phyloP scores from a whole-genome alignment of 306 rosid species.

The Trifolium fragiferum region DNA sequence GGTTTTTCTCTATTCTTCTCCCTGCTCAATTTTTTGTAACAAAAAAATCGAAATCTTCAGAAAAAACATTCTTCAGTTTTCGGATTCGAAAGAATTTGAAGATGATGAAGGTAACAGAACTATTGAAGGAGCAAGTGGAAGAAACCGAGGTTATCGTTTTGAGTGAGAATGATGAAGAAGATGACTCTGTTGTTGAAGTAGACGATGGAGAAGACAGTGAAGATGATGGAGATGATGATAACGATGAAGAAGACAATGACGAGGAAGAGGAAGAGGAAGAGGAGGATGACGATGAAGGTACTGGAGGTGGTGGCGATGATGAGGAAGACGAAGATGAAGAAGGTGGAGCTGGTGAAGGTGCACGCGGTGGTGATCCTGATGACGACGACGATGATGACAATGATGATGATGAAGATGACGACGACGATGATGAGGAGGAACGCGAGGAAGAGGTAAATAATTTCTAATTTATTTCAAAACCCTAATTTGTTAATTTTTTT shows the following conservation, averaged over 20 bases:
- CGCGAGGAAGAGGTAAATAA: constrained; percentile 49
- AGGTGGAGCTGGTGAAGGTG: constrained; percentile 38
- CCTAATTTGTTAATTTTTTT: constrained; percentile 23
- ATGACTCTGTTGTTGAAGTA: constrained; percentile 43
- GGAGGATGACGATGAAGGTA: constrained; percentile 52
- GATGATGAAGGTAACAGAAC: constrained; percentile 65
- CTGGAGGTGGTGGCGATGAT: constrained; percentile 60
- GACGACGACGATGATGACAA: constrained; percentile 40
- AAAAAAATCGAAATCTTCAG: constrained; percentile 28
- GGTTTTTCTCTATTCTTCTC: constrained; percentile 41
- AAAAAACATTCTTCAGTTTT: constrained; percentile 14
- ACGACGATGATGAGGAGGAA: constrained; percentile 32
- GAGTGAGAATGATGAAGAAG: constrained; percentile 47
- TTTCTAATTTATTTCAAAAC: constrained; percentile 9
- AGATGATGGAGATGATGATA: constrained; percentile 43
- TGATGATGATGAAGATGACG: background rate
- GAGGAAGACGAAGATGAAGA: constrained; percentile 52
- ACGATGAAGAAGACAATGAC: constrained; percentile 48
- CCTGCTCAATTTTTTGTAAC: background rate
- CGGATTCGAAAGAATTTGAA: background rate
- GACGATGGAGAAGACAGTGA: constrained; percentile 56
- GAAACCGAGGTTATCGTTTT: constrained; percentile 50
- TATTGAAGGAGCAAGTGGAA: constrained; percentile 54
- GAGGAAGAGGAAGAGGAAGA: constrained; percentile 34
- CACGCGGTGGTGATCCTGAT: constrained; percentile 43